Conservation (phyloP, 345 rosid species). For the Melaleuca alternifolia region DNA sequence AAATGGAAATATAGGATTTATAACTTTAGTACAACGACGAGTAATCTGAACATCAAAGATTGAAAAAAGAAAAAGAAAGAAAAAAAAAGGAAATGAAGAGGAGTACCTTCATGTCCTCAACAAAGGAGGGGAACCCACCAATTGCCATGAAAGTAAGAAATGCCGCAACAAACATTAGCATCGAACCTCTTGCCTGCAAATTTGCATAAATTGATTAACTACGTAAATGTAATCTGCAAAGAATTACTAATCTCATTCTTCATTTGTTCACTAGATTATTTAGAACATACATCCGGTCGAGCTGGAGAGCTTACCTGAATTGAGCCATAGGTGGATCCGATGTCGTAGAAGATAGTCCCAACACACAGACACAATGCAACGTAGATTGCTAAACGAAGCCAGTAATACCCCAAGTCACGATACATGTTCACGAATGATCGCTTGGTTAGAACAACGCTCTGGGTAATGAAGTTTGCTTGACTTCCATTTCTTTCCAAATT, state of each 20-base stretch:
- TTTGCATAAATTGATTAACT: background rate
- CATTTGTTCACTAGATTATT: no score
- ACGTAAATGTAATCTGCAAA: no score
- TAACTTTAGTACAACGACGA: no score
- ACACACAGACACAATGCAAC: slow-evolving; percentile 34
- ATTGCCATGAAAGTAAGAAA: slow-evolving; percentile 45
- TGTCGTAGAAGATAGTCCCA: slow-evolving; percentile 21
- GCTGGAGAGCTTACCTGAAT: slow-evolving; percentile 27
- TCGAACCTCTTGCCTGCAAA: slow-evolving; percentile 30
- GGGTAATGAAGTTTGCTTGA: slow-evolving; percentile 22
- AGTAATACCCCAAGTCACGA: slow-evolving; percentile 50
- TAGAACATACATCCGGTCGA: no score
- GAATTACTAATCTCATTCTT: no score
- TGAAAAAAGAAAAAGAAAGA: background rate
- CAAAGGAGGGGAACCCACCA: slow-evolving; percentile 51
- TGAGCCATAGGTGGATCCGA: slow-evolving; percentile 25
- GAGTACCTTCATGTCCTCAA: slow-evolving; percentile 45
- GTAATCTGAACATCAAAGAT: background rate
- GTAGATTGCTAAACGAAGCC: slow-evolving; percentile 49
- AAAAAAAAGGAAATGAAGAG: background rate
- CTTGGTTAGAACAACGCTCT: slow-evolving; percentile 22
- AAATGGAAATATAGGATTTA: background rate
- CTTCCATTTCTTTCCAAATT: slow-evolving; percentile 8
- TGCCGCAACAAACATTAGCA: slow-evolving; percentile 30
- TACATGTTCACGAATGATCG: slow-evolving; percentile 56